These are phyloP conservation scores for Candida schatavii DNA, from an alignment of 805 yeast genomes.

Conservation along the genomic window DNA sequence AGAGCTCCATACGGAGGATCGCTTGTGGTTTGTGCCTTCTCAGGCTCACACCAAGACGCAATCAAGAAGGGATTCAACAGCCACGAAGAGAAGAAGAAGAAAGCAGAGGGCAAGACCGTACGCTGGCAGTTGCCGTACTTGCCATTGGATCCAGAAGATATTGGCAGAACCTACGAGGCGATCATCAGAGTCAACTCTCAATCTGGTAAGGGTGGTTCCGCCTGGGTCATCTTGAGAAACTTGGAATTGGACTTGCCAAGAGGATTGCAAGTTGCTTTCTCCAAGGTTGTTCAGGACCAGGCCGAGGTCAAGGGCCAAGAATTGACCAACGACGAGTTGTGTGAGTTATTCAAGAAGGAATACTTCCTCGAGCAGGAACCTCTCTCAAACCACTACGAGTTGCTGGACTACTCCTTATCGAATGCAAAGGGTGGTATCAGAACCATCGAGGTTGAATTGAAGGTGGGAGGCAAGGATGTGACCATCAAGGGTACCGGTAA, in stretches of 20 bases:
- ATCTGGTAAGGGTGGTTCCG: slow-evolving; percentile 88
- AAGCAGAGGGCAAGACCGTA: slow-evolving; percentile 21
- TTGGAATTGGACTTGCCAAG: slow-evolving; percentile 75
- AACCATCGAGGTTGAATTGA: slow-evolving; percentile 48
- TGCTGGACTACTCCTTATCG: slow-evolving; percentile 48
- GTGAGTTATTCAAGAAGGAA: slow-evolving; percentile 49
- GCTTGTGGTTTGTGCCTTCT: slow-evolving; percentile 74
- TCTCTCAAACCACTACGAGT: slow-evolving; percentile 14
- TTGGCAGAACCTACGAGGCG: slow-evolving; percentile 79
- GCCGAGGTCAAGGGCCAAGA: slow-evolving; percentile 72
- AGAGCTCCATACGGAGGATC: slow-evolving; percentile 83
- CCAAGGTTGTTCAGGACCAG: slow-evolving; percentile 56
- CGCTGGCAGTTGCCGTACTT: slow-evolving; percentile 71
- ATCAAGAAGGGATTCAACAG: slow-evolving; percentile 62
- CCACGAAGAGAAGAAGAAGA: slow-evolving; percentile 48
- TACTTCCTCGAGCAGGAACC: slow-evolving; percentile 43
- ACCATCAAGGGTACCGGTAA: slow-evolving; percentile 61
- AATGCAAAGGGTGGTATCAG: slow-evolving; percentile 36
- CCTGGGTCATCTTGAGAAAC: slow-evolving; percentile 72
- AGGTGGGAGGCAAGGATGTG: slow-evolving; percentile 39
- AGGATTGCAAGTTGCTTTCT: slow-evolving; percentile 65
- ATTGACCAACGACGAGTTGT: slow-evolving; percentile 64
- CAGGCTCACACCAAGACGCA: slow-evolving; percentile 73
- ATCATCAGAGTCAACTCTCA: slow-evolving; percentile 82
- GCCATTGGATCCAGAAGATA: slow-evolving; percentile 78